These are phyloP conservation scores for Psilocybe azurescens DNA, from an alignment of 768 basidiomycete genomes.

Conservation along the genomic window DNA sequence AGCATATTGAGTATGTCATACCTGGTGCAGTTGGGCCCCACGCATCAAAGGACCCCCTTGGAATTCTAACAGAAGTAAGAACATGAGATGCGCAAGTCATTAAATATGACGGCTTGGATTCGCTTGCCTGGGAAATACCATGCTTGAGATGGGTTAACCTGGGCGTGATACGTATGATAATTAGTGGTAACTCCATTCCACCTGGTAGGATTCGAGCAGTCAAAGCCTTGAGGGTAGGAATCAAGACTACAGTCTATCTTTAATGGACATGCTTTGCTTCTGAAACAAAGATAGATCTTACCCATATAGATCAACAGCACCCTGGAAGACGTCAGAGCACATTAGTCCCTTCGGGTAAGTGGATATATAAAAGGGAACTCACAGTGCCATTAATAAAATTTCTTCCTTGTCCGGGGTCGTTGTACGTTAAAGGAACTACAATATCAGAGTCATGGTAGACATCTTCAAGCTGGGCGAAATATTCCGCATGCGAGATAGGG, in stretches of 20 bases:
- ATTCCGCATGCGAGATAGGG: conserved; percentile 48
- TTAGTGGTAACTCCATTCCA: conserved; percentile 72
- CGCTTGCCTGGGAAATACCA: conserved; percentile 70
- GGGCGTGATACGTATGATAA: conserved; percentile 68
- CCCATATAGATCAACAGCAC: conserved; percentile 81
- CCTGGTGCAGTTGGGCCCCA: conserved; percentile 81
- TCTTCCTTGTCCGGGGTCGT: conserved; percentile 61
- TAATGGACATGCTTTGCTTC: neutral
- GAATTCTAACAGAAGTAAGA: conserved; percentile 42
- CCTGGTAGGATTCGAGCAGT: conserved; percentile 72
- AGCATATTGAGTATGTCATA: conserved; percentile 22
- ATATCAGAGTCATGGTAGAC: conserved; percentile 61
- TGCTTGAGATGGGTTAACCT: conserved; percentile 59
- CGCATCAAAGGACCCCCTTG: conserved; percentile 83
- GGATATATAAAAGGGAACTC: conserved; percentile 19
- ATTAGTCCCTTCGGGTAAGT: neutral
- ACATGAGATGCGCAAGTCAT: neutral
- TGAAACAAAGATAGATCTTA: conserved; percentile 24
- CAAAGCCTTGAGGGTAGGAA: conserved; percentile 79
- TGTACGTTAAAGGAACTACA: conserved; percentile 76
- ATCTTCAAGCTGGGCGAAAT: conserved; percentile 66
- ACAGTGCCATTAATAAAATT: conserved; percentile 79
- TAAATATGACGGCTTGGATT: conserved; percentile 13
- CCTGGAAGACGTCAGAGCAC: conserved; percentile 37
- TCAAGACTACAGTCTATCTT: conserved; percentile 49